Evolutionary conservation across 2,329 filamentous ascomycete genomes (phyloP).

Genomic region (Colletotrichum echinochloae): DNA sequence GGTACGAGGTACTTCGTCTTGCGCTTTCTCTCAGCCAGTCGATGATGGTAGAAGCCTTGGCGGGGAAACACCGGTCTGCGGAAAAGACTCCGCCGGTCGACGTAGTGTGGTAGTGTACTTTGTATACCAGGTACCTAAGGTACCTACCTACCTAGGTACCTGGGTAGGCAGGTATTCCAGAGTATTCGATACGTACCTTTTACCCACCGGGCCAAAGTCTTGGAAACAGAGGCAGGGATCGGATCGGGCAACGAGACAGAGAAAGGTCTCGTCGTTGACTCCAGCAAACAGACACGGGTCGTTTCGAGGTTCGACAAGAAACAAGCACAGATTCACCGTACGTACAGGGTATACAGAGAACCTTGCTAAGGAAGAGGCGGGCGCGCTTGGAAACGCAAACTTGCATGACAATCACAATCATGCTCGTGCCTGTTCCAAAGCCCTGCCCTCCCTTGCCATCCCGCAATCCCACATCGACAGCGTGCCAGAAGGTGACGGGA

Average conservation of each 20-base stretch:
- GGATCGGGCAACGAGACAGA: neutral
- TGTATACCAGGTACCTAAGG: too few relatives aligned
- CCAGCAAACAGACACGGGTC: neutral
- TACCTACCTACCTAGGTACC: too few relatives aligned
- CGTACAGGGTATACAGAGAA: too few relatives aligned
- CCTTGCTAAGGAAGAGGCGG: neutral
- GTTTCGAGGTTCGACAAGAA: neutral
- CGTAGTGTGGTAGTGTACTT: neutral
- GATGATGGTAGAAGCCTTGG: constrained; percentile 27
- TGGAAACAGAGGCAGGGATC: constrained; percentile 17
- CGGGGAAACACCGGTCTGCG: constrained; percentile 29
- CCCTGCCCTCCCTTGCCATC: constrained; percentile 13
- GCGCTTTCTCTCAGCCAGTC: constrained; percentile 25
- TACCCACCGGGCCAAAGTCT: constrained; percentile 22
- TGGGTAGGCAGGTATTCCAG: constrained; percentile 8
- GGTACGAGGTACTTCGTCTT: too few relatives aligned
- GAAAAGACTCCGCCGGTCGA: neutral
- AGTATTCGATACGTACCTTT: constrained; percentile 19
- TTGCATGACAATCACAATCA: neutral
- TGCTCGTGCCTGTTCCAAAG: neutral
- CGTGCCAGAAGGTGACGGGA: constrained; percentile 22
- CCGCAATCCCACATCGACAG: constrained; percentile 17
- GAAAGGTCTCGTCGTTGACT: neutral
- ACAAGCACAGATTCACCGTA: neutral
- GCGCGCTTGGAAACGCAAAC: neutral